These are phyloP conservation scores for Penicillium sp. DNA, from an alignment of 2,329 filamentous ascomycete species.

Conservation along the genomic window DNA sequence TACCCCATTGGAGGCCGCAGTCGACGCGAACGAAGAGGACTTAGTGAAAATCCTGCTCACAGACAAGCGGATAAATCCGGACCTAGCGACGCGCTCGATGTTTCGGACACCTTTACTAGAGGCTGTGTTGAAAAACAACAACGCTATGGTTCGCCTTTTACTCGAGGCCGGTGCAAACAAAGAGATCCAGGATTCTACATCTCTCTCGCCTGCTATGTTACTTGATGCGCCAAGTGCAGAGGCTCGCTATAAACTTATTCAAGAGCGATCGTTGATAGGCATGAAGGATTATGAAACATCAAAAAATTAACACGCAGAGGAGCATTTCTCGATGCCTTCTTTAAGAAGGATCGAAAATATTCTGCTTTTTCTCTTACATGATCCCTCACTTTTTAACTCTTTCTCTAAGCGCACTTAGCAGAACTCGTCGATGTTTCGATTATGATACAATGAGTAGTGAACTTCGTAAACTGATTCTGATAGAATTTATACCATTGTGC, in stretches of 20 bases:
- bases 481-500: no score
- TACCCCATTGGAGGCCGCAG: not conserved
- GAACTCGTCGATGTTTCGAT: not conserved
- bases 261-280: not conserved
- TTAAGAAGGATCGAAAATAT: no score
- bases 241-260: not conserved
- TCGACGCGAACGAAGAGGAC: not conserved
- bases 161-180: constrained; percentile 4
- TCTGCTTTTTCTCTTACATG: not conserved
- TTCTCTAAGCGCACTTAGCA: not conserved
- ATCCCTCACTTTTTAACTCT: not conserved
- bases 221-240: constrained; percentile 10
- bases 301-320: not conserved
- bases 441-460: not conserved
- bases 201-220: constrained; percentile 3
- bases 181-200: constrained; percentile 7
- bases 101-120: not conserved
- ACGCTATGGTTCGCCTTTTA: constrained; percentile 1
- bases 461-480: not conserved
- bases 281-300: not conserved
- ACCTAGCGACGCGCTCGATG: not conserved
- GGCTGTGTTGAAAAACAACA: constrained; percentile 3
- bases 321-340: not conserved
- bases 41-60: not conserved
- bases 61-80: constrained; percentile 1